Evolutionary conservation across 306 rosid species (phyloP).

Genomic region (Ammopiptanthus mongolicus): DNA sequence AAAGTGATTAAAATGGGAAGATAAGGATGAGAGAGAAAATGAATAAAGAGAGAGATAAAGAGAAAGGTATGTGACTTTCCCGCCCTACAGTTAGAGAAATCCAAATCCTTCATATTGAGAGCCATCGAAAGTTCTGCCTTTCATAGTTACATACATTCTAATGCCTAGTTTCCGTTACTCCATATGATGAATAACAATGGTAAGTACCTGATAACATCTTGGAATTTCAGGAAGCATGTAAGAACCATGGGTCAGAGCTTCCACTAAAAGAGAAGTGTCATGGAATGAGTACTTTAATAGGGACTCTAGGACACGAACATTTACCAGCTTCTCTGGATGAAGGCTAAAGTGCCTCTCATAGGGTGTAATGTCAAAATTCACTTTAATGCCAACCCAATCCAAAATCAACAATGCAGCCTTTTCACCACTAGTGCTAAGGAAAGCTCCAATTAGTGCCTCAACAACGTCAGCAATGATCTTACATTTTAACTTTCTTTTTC

Average conservation of each 20-base stretch:
- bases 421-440: slow-evolving; percentile 73
- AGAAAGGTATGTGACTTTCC: too few species aligned
- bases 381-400: slow-evolving; percentile 71
- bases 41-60: too few species aligned
- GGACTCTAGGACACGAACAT: slow-evolving; percentile 46
- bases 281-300: slow-evolving; percentile 52
- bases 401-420: slow-evolving; percentile 55
- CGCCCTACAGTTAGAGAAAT: too few species aligned
- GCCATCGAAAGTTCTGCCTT: neutral
- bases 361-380: slow-evolving; percentile 39
- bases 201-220: slow-evolving; percentile 75
- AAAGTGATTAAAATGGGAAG: too few species aligned
- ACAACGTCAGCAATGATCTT: slow-evolving; percentile 80
- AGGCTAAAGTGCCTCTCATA: slow-evolving; percentile 32
- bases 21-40: too few species aligned
- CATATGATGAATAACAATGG: neutral
- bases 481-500: slow-evolving; percentile 41
- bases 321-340: slow-evolving; percentile 38
- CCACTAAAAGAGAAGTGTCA: slow-evolving; percentile 59
- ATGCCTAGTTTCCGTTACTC: neutral
- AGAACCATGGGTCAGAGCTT: slow-evolving; percentile 93
- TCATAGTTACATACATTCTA: neutral
- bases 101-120: too few species aligned
- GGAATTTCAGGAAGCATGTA: slow-evolving; percentile 84
- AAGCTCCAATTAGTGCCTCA: slow-evolving; percentile 90